phyloP scores from a whole-genome alignment of 2,329 filamentous ascomycete genomes.

The Trichophyton schoenleinii region DNA sequence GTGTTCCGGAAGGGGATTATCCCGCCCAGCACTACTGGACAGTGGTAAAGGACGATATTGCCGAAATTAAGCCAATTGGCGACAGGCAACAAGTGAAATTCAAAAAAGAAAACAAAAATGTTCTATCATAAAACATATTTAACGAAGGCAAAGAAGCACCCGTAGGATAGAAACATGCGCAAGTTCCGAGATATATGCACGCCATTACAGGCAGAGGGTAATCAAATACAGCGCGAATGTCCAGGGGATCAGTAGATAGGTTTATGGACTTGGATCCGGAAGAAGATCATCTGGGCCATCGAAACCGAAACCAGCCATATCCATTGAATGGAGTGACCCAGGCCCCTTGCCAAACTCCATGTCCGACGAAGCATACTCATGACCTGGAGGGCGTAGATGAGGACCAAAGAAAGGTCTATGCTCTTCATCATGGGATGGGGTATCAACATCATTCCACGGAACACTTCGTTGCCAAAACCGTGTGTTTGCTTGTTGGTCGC shows the following conservation, averaged over 20 bases:
- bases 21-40: background rate
- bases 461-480: conserved; percentile 33
- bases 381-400: conserved; percentile 29
- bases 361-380: conserved; percentile 34
- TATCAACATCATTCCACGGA: conserved; percentile 31
- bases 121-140: conserved; percentile 4
- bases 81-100: background rate
- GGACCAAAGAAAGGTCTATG: conserved; percentile 33
- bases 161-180: background rate
- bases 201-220: background rate
- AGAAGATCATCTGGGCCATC: conserved; percentile 30
- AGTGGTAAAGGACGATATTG: background rate
- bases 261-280: conserved; percentile 27
- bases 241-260: background rate
- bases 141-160: background rate
- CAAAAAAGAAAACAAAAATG: background rate
- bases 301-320: conserved; percentile 34
- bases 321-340: conserved; percentile 33
- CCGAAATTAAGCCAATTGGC: conserved; percentile 1
- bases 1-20: background rate
- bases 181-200: background rate
- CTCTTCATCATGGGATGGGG: conserved; percentile 33
- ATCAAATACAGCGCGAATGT: background rate
- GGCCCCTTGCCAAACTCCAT: conserved; percentile 32
- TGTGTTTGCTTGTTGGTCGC: conserved; percentile 33